Base-by-base conservation (phyloP, 2,329 filamentous ascomycete species). In the Salinomyces thailandicus region DNA sequence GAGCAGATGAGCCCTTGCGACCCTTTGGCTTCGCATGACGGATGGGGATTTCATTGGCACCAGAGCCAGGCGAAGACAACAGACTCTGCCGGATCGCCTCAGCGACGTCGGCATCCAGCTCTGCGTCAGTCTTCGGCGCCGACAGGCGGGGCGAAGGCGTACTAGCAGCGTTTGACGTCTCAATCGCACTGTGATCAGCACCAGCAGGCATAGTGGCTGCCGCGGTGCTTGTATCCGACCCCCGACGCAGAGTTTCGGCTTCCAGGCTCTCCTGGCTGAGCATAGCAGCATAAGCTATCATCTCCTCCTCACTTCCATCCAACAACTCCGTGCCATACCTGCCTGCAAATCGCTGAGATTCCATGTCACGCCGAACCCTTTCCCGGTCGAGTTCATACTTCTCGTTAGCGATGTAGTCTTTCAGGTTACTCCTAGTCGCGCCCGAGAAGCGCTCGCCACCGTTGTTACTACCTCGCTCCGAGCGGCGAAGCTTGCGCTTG, bases 331-430 rank as follows among this genome's bases (percentile, higher is more conserved):
- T 76, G 5, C 91, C 91, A 52, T 94, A 98, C 22, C 89, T 77
- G 18, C 75, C 78, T 22, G 76, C 80, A 17, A 96, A 67, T 16
- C 78, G 77, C 12, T 77, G 72, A 37, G 76, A 69, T 52, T 93
- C 80, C 38, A 78, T 79, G 16, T 70, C 69, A 26, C 75, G 73
- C 29, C 75, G 71, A 19, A 78, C 66, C 48, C 79, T 77, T 52
- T 93, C 85, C 6, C 72, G 72, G 37, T 81, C 79, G 37, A 95
- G 70, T 56, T 94, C 86, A 29, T 77, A 71, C 46, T 81, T 75
- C 58, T 96, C 89, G n/a, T 83, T 81, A 27, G 79, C 79, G 44
- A 96, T 96, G 53, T 87, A 87, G 45, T 81, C 80, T 41, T 79
- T 75, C 22, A 94, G 68, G 16, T 81, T 78, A 13, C 76, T 79